These are phyloP conservation scores for Elsinoe australis DNA, from an alignment of 2,329 filamentous ascomycete genomes.

Conservation along the genomic window DNA sequence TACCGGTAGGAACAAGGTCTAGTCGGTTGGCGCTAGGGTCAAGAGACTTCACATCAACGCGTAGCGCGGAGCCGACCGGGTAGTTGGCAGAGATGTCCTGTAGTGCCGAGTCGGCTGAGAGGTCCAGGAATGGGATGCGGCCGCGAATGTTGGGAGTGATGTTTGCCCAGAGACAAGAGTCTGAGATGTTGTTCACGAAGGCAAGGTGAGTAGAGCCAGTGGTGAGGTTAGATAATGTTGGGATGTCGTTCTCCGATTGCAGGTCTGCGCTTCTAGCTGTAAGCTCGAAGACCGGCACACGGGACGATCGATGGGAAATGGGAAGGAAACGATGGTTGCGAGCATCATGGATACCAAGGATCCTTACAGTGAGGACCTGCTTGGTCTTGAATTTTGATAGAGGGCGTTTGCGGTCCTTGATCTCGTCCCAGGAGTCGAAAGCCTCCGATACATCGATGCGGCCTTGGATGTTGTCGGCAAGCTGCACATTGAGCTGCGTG, in stretches of 20 bases:
- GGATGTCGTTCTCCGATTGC: constrained; percentile 50
- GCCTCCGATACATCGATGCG: constrained; percentile 86
- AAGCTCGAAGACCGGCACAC: constrained; percentile 74
- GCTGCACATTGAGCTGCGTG: constrained; percentile 84
- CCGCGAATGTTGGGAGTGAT: constrained; percentile 82
- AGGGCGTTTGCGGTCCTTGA: constrained; percentile 72
- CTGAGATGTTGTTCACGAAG: constrained; percentile 82
- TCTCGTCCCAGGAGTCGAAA: constrained; percentile 82
- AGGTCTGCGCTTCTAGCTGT: constrained; percentile 63
- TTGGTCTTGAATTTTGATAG: constrained; percentile 66
- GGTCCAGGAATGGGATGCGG: constrained; percentile 71
- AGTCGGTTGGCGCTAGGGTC: constrained; percentile 66
- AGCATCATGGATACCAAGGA: constrained; percentile 83
- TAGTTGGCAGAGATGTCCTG: constrained; percentile 71
- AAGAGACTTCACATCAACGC: constrained; percentile 67
- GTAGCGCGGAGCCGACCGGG: constrained; percentile 80
- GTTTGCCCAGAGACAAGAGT: constrained; percentile 81
- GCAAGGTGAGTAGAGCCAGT: constrained; percentile 65
- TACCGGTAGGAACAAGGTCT: constrained; percentile 72
- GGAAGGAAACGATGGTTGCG: constrained; percentile 86
- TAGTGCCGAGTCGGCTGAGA: constrained; percentile 77
- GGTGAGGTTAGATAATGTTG: constrained; percentile 66
- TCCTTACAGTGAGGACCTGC: constrained; percentile 63
- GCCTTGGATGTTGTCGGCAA: constrained; percentile 84
- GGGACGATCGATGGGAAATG: constrained; percentile 74